phyloP scores from a whole-genome alignment of 257 asterid genomes.

The Solanum okadae region DNA sequence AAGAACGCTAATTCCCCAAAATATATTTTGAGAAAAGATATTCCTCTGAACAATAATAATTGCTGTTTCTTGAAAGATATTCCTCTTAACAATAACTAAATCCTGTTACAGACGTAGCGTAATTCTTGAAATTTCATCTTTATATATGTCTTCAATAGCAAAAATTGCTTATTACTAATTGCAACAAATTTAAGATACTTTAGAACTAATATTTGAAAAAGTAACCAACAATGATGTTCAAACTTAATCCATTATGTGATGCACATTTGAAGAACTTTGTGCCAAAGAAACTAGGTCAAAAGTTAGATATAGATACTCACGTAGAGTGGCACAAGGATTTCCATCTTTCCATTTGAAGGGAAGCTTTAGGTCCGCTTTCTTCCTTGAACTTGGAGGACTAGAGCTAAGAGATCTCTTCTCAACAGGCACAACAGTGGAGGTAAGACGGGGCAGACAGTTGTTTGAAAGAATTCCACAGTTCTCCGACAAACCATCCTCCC shows the following conservation, averaged over 20 bases:
- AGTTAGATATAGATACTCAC: constrained; percentile 34
- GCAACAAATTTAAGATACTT: background rate
- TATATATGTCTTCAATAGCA: background rate
- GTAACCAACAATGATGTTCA: background rate
- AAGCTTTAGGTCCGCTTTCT: constrained; percentile 58
- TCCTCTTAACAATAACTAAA: background rate
- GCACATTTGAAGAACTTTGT: background rate
- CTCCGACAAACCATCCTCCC: constrained; percentile 44
- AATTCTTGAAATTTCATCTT: background rate
- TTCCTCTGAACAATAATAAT: background rate
- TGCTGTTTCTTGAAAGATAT: background rate
- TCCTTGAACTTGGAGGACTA: constrained; percentile 59
- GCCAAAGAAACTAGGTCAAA: background rate
- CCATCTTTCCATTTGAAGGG: constrained; percentile 86
- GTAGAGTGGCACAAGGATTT: constrained; percentile 37
- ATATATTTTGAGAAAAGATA: background rate
- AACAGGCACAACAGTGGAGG: constrained; percentile 48
- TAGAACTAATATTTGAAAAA: background rate
- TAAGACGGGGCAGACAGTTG: constrained; percentile 83
- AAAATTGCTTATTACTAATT: background rate
- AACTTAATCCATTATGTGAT: background rate
- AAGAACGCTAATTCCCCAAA: background rate
- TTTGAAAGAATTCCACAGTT: constrained; percentile 66
- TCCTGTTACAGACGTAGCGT: background rate
- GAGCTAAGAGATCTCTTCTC: constrained; percentile 66